phyloP scores from a whole-genome alignment of 495 filamentous ascomycete genomes.

The Paragyromitra xinjiangensis region DNA sequence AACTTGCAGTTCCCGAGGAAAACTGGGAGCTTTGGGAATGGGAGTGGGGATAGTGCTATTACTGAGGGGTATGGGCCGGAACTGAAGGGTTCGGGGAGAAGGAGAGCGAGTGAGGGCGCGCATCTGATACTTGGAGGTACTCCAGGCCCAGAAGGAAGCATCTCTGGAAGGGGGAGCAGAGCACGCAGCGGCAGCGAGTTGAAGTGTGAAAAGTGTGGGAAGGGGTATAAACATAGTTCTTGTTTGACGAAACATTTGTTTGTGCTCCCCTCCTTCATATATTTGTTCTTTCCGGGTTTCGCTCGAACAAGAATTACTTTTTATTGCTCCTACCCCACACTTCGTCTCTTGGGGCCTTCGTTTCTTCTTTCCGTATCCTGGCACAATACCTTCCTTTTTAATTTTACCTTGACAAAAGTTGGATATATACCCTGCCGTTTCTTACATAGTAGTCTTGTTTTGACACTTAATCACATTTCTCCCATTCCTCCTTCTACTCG shows the following conservation, averaged over 20 bases:
- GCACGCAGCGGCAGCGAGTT: constrained; percentile 73
- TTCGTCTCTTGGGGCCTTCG: constrained; percentile 57
- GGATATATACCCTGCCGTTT: constrained; percentile 36
- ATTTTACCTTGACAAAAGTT: constrained; percentile 17
- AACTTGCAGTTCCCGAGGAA: constrained; percentile 60
- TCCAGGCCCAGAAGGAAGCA: constrained; percentile 76
- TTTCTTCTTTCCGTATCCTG: constrained; percentile 58
- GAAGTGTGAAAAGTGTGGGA: constrained; percentile 97
- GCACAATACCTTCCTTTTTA: constrained; percentile 50
- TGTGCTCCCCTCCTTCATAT: constrained; percentile 68
- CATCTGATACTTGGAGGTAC: constrained; percentile 85
- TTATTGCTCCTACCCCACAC: constrained; percentile 60
- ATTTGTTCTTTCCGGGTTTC: constrained; percentile 49
- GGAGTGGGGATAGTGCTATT: constrained; percentile 66
- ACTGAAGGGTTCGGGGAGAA: constrained; percentile 67
- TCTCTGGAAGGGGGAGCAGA: constrained; percentile 74
- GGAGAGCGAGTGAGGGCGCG: constrained; percentile 71
- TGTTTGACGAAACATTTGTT: constrained; percentile 99
- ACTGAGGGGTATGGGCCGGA: constrained; percentile 64
- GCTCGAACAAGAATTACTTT: constrained; percentile 60
- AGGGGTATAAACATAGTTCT: constrained; percentile 99
- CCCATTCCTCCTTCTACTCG: constrained; percentile 7
- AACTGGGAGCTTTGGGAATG: constrained; percentile 62
- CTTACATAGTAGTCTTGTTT: constrained; percentile 43
- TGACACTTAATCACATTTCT: constrained; percentile 24